Evolutionary conservation across 805 yeast species (phyloP).

Genomic region (Kodamaea laetipori): DNA sequence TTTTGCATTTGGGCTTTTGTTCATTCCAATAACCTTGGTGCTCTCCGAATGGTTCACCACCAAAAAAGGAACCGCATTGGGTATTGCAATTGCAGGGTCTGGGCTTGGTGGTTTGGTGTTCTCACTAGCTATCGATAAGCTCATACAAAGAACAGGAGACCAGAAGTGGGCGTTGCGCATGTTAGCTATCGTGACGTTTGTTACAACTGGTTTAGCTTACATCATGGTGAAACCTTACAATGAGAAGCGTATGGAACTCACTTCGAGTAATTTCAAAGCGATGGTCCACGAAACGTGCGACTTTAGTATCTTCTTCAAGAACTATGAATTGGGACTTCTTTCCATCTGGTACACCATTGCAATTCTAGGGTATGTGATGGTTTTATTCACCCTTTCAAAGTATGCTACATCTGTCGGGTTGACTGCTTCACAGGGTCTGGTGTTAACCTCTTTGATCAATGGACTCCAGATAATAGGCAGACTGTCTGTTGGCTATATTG

Average conservation of each 20-base stretch:
- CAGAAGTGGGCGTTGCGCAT: constrained; percentile 47
- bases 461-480: constrained; percentile 53
- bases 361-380: constrained; percentile 37
- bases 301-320: constrained; percentile 32
- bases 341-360: constrained; percentile 40
- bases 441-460: constrained; percentile 39
- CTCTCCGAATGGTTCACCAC: constrained; percentile 53
- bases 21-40: constrained; percentile 45
- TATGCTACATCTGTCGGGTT: constrained; percentile 48
- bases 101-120: constrained; percentile 55
- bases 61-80: constrained; percentile 48
- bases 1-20: constrained; percentile 45
- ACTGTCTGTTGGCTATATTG: constrained; percentile 47
- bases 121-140: constrained; percentile 43
- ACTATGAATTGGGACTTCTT: constrained; percentile 23
- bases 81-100: constrained; percentile 50
- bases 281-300: constrained; percentile 28
- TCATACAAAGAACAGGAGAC: constrained; percentile 43
- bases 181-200: constrained; percentile 35
- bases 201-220: constrained; percentile 38
- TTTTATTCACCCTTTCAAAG: constrained; percentile 40
- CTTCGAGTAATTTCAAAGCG: constrained; percentile 22
- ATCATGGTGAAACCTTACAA: constrained; percentile 48
- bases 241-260: constrained; percentile 14
- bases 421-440: constrained; percentile 32